Evolutionary conservation across 257 asterid genomes (phyloP), one percentile per base, ranked within the genome.

Genomic region (Mentha longifolia): DNA sequence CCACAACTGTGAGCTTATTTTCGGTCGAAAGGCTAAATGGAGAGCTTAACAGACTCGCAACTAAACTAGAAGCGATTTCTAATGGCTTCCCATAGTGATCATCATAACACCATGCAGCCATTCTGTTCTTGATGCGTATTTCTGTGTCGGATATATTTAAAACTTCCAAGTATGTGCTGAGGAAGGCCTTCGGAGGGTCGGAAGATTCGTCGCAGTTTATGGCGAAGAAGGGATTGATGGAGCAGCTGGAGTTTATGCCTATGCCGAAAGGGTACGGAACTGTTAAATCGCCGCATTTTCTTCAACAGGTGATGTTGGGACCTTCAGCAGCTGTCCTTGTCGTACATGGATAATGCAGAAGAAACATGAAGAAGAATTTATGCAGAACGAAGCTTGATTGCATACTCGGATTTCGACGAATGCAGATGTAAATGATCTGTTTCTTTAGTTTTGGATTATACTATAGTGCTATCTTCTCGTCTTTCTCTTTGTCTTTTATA

Each of bases 201-300:
- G 30, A 79, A 15, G 82, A 65, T 0, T 20, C 0, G 13, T 70
- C 17, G 37, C 82, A 79, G 79, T 49, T 43, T 49, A 82, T 49
- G 50, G 63, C 54, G 17, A 73, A 82, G 61, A 37, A 17, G 9
- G 78, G 49, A 70, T 56, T 39, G 15, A 79, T 9, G 11, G 82
- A 73, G 75, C 84, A 76, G 15, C 63, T 28, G 9, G 78, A 41
- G 11, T 58, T 59, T 13, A 67, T 7, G 19, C 80, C 80, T 10
- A 81, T 57, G 25, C 85, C 83, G 9, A 79, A 82, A 2, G 82
- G 82, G 61, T 74, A 82, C 0, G 84, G 77, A 49, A 82, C 76
- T 0, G 72, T 43, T 17, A 76, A 8, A 13, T 70, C 10, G 9
- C 87, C 82, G 15, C 84, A 79, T 30, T 71, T 71, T 30, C 12